Percentiles rank a stretch among this genome's conserved stretches.
These are phyloP conservation scores for Yamadazyma spencermartinsiae DNA, from an alignment of 1,139 yeast species.

Conservation along the genomic window DNA sequence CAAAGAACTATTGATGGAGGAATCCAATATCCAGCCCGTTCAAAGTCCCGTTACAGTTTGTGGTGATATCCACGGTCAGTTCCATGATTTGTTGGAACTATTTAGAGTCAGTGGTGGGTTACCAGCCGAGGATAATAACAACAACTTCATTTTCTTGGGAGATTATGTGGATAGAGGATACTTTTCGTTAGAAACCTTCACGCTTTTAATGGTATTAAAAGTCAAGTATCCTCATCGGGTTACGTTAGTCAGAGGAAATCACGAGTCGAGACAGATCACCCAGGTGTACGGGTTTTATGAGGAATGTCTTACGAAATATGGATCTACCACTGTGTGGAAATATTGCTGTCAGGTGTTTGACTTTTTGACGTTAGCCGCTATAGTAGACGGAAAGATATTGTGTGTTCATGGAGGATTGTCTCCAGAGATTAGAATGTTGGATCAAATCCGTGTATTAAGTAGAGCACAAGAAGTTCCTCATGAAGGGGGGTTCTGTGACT, in stretches of 20 bases:
- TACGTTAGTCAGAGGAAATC: slow-evolving; percentile 90
- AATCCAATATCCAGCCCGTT: slow-evolving; percentile 93
- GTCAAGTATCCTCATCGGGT: slow-evolving; percentile 84
- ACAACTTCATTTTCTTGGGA: slow-evolving; percentile 81
- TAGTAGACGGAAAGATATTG: slow-evolving; percentile 86
- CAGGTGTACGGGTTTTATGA: slow-evolving; percentile 93
- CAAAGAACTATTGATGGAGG: slow-evolving; percentile 73
- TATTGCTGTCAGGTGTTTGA: slow-evolving; percentile 97
- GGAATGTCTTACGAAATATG: slow-evolving; percentile 89
- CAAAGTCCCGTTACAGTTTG: slow-evolving; percentile 97
- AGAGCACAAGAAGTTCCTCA: slow-evolving; percentile 99
- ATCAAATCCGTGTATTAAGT: slow-evolving; percentile 89
- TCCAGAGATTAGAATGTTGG: slow-evolving; percentile 97
- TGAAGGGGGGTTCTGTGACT: slow-evolving; percentile 97
- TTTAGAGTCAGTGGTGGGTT: slow-evolving; percentile 92
- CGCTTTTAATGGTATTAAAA: slow-evolving; percentile 86
- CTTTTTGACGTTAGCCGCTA: slow-evolving; percentile 88
- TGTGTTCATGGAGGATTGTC: slow-evolving; percentile 97
- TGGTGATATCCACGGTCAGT: slow-evolving; percentile 98
- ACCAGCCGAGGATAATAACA: slow-evolving; percentile 53
- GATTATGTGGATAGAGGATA: slow-evolving; percentile 98
- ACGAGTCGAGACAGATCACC: slow-evolving; percentile 91
- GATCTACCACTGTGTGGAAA: slow-evolving; percentile 97
- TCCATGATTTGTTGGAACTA: slow-evolving; percentile 88
- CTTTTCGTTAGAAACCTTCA: slow-evolving; percentile 88